phyloP scores from a whole-genome alignment of 2,329 filamentous ascomycete genomes.

The Claviceps sp. region DNA sequence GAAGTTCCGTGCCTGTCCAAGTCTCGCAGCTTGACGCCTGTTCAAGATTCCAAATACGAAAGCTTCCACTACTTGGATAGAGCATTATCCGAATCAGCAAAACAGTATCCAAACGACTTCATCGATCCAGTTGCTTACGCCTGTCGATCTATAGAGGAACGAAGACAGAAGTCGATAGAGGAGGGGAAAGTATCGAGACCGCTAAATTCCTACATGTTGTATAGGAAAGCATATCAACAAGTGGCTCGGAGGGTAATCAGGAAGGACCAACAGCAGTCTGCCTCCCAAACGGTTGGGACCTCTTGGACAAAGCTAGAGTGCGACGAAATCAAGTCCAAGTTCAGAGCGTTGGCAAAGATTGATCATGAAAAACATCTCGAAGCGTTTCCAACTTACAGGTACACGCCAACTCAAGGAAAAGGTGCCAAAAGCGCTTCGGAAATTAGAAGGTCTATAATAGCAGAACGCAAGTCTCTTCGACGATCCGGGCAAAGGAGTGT shows the following conservation, averaged over 20 bases:
- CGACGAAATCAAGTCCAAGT: constrained; percentile 56
- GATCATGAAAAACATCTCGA: constrained; percentile 75
- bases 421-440: constrained; percentile 14
- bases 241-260: constrained; percentile 67
- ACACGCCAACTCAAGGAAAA: constrained; percentile 63
- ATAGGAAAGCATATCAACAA: constrained; percentile 83
- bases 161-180: constrained; percentile 1
- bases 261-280: constrained; percentile 84
- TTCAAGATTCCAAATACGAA: not conserved
- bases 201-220: constrained; percentile 98
- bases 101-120: not conserved
- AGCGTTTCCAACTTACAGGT: constrained; percentile 88
- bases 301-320: constrained; percentile 72
- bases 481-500: constrained; percentile 10
- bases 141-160: constrained; percentile 3
- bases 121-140: constrained; percentile 4
- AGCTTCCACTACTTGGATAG: not conserved
- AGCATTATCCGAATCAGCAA: constrained; percentile 4
- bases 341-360: constrained; percentile 63
- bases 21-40: not conserved
- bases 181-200: constrained; percentile 52
- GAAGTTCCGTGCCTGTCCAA: not conserved
- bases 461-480: constrained; percentile 29
- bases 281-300: constrained; percentile 74
- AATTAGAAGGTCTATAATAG: constrained; percentile 1